Conservation (phyloP, 176 grass and related monocot species). For the Saccharum officinarum region DNA sequence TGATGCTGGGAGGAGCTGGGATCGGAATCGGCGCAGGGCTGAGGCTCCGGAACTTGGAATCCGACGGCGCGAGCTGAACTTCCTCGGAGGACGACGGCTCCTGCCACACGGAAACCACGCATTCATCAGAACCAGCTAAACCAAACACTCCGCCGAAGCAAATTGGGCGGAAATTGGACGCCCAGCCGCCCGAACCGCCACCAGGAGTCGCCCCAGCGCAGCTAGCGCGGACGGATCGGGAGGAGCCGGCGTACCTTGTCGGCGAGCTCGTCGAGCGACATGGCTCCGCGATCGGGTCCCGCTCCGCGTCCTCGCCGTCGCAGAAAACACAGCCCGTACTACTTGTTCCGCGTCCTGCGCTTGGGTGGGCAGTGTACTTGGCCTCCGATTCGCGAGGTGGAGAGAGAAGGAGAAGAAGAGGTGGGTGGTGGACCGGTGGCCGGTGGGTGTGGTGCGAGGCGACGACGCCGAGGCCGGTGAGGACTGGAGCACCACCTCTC, state of each 20-base stretch:
- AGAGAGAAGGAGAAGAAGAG: neutral
- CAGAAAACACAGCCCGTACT: neutral
- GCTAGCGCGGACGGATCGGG: neutral
- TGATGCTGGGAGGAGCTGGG: slow-evolving; percentile 35
- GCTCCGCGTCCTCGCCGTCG: neutral
- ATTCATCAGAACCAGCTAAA: slow-evolving; percentile 23
- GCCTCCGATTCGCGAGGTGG: neutral
- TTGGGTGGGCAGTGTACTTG: slow-evolving; percentile 8
- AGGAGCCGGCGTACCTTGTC: slow-evolving; percentile 26
- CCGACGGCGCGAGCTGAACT: slow-evolving; percentile 1
- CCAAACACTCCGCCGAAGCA: neutral
- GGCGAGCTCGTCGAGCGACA: slow-evolving; percentile 53
- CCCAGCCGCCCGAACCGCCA: neutral
- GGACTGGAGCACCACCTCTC: slow-evolving; percentile 1
- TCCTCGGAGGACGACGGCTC: slow-evolving; percentile 2
- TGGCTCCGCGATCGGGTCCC: slow-evolving; percentile 39
- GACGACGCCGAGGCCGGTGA: slow-evolving; percentile 17
- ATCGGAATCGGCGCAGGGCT: slow-evolving; percentile 46
- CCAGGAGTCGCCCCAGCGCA: neutral
- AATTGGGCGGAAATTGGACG: neutral
- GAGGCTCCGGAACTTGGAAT: slow-evolving; percentile 40
- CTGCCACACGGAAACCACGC: slow-evolving; percentile 18
- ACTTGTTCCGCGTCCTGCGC: neutral
- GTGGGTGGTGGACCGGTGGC: slow-evolving; percentile 32
- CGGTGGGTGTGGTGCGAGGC: slow-evolving; percentile 6